A percentile compares a stretch with the other conserved stretches of the same genome.
Conservation (phyloP, 352 stramenopile genomes). For the Phytophthora foliorum region DNA sequence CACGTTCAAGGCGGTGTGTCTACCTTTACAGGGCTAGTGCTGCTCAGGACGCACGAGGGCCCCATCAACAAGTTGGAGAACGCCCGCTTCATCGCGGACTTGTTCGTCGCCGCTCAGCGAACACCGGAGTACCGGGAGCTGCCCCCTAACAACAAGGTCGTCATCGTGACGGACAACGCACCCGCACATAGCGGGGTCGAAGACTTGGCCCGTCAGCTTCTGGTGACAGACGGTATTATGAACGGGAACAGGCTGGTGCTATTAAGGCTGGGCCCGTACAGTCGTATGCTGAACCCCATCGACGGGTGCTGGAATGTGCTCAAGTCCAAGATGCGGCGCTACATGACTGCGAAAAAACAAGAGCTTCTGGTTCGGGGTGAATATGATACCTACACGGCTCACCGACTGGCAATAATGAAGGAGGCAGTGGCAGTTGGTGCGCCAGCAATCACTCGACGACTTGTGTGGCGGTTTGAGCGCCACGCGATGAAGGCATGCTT, state of each 20-base stretch:
- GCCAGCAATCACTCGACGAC: not conserved
- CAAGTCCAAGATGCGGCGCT: not conserved
- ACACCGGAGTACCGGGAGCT: not conserved
- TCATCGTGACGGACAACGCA: conserved; percentile 7
- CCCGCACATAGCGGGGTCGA: not conserved
- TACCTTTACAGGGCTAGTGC: not conserved
- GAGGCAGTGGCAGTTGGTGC: not conserved
- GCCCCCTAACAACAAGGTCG: not conserved
- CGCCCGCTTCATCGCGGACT: conserved; percentile 1
- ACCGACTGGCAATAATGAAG: not conserved
- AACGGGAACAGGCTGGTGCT: not conserved
- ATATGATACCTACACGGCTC: not conserved
- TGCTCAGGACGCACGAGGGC: conserved; percentile 1
- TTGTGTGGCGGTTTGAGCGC: not conserved
- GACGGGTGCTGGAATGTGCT: conserved; percentile 1
- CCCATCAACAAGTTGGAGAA: conserved; percentile 3
- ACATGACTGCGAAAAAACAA: not conserved
- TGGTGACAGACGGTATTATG: no score
- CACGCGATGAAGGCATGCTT: not conserved
- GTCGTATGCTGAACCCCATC: not conserved
- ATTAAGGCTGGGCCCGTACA: not conserved
- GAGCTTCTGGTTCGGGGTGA: not conserved
- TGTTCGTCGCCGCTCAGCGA: conserved; percentile 5
- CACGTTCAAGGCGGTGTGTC: not conserved
- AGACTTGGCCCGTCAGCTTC: not conserved